Base-by-base conservation (phyloP, 2,329 filamentous ascomycete species). In the Corynespora cassiicola region DNA sequence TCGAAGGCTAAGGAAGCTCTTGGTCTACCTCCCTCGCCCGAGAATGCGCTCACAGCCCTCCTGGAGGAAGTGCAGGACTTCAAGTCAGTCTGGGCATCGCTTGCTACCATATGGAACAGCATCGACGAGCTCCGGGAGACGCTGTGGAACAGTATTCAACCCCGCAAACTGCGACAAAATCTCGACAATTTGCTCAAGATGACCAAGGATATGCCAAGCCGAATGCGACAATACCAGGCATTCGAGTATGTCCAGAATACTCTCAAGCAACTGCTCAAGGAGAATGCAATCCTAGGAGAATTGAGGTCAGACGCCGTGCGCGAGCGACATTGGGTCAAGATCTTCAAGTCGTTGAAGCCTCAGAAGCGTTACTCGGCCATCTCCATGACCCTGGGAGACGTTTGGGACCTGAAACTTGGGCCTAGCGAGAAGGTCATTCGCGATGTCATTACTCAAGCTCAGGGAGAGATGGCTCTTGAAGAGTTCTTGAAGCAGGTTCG, bases 141-240 rank as follows among this genome's bases (percentile, higher is more conserved):
- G 35, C 79, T 95, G 1, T 99, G 95, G 95, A 95, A 87, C 39
- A 96, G 89, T 61, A 88, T 99, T 2, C 90, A 97, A 63, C 92
- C 95, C 7, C 83, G 94, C 49, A 99, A 97, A 72, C 84, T 99
- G 42, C 84, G 94, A 23, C 82, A 88, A 55, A 88, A 89, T 47
- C 85, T 99, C 33, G 92, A 99, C 61, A 86, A 87, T 31, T 80
- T 97, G 36, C 89, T 97, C 67, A 96, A 96, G 75, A 95, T 95
- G 81, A 97, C 91, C 22, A 97, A 96, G 73, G 92, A 97, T 48
- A 97, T 99, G 94, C 94, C 95, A 0, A 96, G 90, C 70, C 86
- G 94, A 43, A 97, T 99, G 92, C 86, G 95, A 45, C 95, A 99
- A 63, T 99, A 99, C 68, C 92, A 95, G 55, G 95, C 95, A n/a